phyloP scores from a whole-genome alignment of 2,329 filamentous ascomycete species.

The Akanthomyces lecanii region DNA sequence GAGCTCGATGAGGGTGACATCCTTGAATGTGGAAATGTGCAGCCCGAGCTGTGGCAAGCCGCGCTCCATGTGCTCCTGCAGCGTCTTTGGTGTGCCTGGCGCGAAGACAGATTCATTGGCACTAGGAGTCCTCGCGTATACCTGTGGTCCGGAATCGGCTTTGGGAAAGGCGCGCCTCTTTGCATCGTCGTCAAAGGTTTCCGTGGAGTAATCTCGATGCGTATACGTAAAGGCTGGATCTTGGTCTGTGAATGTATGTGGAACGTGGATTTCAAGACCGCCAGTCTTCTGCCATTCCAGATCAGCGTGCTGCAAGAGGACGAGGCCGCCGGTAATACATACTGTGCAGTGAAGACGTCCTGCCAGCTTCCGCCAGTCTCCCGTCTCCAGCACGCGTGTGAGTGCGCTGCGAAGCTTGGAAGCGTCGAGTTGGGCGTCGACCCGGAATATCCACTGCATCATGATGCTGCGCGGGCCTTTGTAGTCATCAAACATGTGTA shows the following conservation, averaged over 20 bases:
- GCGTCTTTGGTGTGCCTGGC: neutral
- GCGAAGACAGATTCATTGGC: neutral
- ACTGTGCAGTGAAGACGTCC: slow-evolving; percentile 32
- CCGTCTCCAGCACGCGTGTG: slow-evolving; percentile 35
- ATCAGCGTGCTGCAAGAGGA: neutral
- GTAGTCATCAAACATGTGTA: slow-evolving; percentile 32
- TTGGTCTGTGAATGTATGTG: neutral
- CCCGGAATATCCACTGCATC: slow-evolving; percentile 34
- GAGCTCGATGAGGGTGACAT: slow-evolving; percentile 44
- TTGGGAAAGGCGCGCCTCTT: neutral
- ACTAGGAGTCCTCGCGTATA: neutral
- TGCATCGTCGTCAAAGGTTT: neutral
- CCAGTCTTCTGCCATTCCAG: neutral
- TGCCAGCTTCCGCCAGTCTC: slow-evolving; percentile 44
- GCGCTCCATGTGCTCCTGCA: neutral
- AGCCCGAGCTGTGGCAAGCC: neutral
- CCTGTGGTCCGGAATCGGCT: neutral
- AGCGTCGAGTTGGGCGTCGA: slow-evolving; percentile 43
- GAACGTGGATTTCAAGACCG: slow-evolving; percentile 4
- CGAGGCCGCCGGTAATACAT: neutral
- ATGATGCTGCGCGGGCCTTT: slow-evolving; percentile 24
- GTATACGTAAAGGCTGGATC: neutral
- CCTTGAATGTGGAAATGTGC: slow-evolving; percentile 30
- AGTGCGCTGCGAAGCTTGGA: slow-evolving; percentile 35
- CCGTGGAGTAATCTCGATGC: neutral